Base-by-base conservation (phyloP, 306 rosid species). In the Fragaria iinumae region DNA sequence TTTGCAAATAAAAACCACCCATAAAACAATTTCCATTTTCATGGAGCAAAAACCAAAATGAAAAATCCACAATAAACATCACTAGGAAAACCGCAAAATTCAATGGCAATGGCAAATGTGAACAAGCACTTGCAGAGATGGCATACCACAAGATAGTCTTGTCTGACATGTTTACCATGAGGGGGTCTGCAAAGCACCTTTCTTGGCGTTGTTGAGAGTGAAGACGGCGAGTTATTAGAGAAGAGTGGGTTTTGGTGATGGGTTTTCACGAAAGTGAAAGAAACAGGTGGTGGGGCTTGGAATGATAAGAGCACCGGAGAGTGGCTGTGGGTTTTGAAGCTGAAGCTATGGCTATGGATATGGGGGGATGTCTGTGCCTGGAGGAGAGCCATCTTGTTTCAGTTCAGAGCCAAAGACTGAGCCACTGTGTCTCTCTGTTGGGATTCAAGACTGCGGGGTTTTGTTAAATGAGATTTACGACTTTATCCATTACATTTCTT, bases 81-180 rank as follows among this genome's bases (percentile, higher is more conserved):
- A 5, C 21, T 29, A 1, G 4, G 16, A 12, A 38, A 48, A 13
- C 21, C 45, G 7, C 48, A 2, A 13, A 12, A 38, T 32, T 32
- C 63, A 71, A 48, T 13, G 50, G 27, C 23, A 34, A 49, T 32
- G 32, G 25, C 14, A 5, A 27, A 20, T 55, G 13, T 69, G 10
- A 55, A 1, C 0, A 10, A 60, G 56, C 18, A 23, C 2, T 41
- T 57, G 8, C 8, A 25, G 21, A 59, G 14, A 53, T 20, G 14
- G 38, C 86, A 74, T 84, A 93, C 98, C 90, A 95, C 98, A 67
- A 92, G 97, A 85, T 95, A 92, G 80, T 90, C 96, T 18, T 90
- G 88, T 72, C 84, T 80, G 53, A 95, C 79, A 69, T 87, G 59
- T 76, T 83, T 90, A 11, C 97, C 98, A 11, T 74, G 86, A 16